Base-by-base conservation (phyloP, 2,329 filamentous ascomycete genomes). In the Penicillium sp. region DNA sequence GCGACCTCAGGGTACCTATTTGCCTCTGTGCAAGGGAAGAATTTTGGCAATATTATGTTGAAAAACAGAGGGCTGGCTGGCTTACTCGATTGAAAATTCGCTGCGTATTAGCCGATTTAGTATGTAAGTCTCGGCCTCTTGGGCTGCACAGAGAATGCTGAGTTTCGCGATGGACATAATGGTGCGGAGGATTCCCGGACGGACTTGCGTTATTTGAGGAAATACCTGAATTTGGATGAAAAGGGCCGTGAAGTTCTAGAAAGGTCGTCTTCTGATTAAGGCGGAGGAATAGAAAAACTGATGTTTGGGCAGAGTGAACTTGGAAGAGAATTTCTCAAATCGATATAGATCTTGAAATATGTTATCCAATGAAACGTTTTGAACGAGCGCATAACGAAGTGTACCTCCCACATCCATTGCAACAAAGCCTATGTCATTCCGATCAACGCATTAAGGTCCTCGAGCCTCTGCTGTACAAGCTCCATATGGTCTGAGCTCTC, bases 1-100 rank as follows among this genome's bases (percentile, higher is more conserved):
- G 55, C 46, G 16, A 47, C 40, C 23, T 56, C 57, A 8, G 61
- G 60, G 37, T 52, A 62, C 25, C 61, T 60, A 49, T 63, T 63
- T 29, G 58, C 58, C 29, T 61, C 61, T 6, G 39, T 21, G 39
- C 60, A 63, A 15, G 60, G 18, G 10, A 63, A 32, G 7, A 46
- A 39, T 39, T 39, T 21, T 1, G 37, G 37, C 6, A 39, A 39
- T 21, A 21, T 39, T n/a, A 39, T 21, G 3, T n/a, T 38, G 37
- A 13, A 38, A 38, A 18, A 38, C 2, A 10, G 37, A 12, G 5
- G 10, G 10, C 37, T 38, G 10, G n/a, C 37, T 13, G 18, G 37
- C 5, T 21, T 39, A 13, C 37, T 39, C 6, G 18, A 39, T 21
- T 39, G 37, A 18, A 18, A 39, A 21, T 39, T 21, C 2, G 18